phyloP scores from a whole-genome alignment of 2,329 filamentous ascomycete species.

The Hypoxylon sp. region DNA sequence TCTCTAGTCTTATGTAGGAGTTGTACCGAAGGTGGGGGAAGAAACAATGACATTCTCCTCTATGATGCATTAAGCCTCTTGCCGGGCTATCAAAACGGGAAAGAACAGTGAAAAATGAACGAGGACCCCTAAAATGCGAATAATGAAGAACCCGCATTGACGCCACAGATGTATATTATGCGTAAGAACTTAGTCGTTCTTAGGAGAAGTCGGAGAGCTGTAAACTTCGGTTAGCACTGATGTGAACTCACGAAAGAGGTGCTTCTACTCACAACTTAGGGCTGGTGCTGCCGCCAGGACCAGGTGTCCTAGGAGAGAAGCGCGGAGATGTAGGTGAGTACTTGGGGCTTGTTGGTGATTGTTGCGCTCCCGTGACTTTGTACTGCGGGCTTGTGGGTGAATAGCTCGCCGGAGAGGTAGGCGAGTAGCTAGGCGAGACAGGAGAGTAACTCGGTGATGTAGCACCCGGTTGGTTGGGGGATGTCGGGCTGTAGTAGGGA shows the following conservation, averaged over 20 bases:
- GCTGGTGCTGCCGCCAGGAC: constrained; percentile 58
- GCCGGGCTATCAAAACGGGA: constrained; percentile 20
- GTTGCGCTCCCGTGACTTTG: constrained; percentile 67
- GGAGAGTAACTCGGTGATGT: constrained; percentile 76
- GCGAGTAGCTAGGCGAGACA: constrained; percentile 83
- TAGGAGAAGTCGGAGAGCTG: constrained; percentile 55
- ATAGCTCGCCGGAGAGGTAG: constrained; percentile 77
- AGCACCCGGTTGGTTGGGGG: constrained; percentile 66
- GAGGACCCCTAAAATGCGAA: constrained; percentile 46
- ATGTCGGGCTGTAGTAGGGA: constrained; percentile 80
- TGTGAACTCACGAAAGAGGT: background rate
- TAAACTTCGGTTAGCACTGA: constrained; percentile 36
- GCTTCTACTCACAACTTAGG: constrained; percentile 59
- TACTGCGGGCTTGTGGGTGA: constrained; percentile 75
- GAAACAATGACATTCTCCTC: constrained; percentile 27
- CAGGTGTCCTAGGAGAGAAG: constrained; percentile 63
- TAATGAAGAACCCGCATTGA: constrained; percentile 37
- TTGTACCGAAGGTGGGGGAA: constrained; percentile 16
- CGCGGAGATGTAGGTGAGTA: constrained; percentile 76
- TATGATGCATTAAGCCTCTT: constrained; percentile 41
- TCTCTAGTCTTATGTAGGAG: constrained; percentile 29
- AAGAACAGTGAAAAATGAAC: constrained; percentile 19
- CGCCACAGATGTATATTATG: constrained; percentile 52
- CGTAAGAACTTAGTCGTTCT: constrained; percentile 50
- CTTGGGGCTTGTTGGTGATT: constrained; percentile 77